Conservation (phyloP, 441 rosid genomes). For the Croton laevigatus region DNA sequence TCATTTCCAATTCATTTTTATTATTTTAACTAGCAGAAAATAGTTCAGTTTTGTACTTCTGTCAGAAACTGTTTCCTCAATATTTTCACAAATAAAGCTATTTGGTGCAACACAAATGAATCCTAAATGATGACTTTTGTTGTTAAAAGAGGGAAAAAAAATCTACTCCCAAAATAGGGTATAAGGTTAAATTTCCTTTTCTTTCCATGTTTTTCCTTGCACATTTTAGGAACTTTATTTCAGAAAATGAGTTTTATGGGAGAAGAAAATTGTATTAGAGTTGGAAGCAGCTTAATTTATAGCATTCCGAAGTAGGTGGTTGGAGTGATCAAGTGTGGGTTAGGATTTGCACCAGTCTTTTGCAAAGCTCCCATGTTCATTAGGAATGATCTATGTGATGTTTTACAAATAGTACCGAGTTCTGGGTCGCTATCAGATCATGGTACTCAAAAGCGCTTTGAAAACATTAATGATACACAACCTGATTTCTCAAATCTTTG, state of each 20-base stretch:
- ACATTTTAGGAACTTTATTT: not conserved
- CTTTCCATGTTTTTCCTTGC: not conserved
- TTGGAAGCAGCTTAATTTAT: not conserved
- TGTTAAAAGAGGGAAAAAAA: no score
- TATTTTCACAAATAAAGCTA: not conserved
- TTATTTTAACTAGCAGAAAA: not conserved
- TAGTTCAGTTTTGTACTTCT: not conserved
- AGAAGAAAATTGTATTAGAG: not conserved
- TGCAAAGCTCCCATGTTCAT: not conserved
- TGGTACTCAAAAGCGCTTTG: no score
- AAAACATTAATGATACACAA: no score
- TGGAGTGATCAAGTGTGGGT: not conserved
- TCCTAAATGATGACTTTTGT: not conserved
- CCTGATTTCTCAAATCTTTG: no score
- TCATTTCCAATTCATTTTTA: not conserved
- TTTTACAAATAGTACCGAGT: no score
- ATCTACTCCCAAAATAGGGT: not conserved
- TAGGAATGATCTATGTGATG: slow-evolving; percentile 5
- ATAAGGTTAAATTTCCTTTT: not conserved
- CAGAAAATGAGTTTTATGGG: not conserved
- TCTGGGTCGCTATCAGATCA: no score
- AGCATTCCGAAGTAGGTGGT: not conserved
- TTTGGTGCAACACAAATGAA: not conserved
- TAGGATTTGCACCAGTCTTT: not conserved
- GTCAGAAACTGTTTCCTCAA: not conserved